Evolutionary conservation across 352 stramenopile genomes (phyloP), one percentile per base, ranked within the genome.

Genomic region (Pythium aristosporum): DNA sequence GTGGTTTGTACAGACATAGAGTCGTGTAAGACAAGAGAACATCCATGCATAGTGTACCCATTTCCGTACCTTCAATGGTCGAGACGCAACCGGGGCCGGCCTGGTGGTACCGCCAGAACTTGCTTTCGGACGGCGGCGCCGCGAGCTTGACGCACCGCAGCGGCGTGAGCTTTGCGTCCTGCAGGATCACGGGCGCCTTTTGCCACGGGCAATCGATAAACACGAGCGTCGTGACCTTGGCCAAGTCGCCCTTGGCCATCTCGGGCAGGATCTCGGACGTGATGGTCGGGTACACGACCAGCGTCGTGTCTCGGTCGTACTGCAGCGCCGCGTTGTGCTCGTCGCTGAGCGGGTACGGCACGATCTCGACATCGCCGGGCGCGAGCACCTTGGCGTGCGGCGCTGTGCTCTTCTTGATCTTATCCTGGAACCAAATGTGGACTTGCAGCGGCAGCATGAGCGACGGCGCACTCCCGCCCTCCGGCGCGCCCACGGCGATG

Each of bases 171-270:
- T 72, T 74, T 4, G 77, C 61, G 56, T 94, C 72, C 25, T 79
- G 71, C 53, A 88, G 65, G 46, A 96, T 91, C n/a, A 79, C 75
- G 0, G 85, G 83, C 23, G 84, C 87, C 58, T 96, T 96, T 43
- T 96, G 85, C 87, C 87, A 96, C 32, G 87, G 85, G 54, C 76
- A 91, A 63, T 96, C 87, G 58, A 96, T 96, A 56, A 96, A 96
- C 50, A 96, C 83, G 30, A 96, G 70, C 53, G 76, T 92, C 36
- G 73, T 72, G 39, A 90, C 67, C 32, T 75, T 71, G 48, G 63
- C 62, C 39, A 96, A 77, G 44, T 90, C 73, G n/a, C 89, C 76
- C 3, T 49, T 34, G 15, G 62, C 77, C 37, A 94, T 75, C 34
- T 90, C 72, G 1, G 74, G 73, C 44, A 96, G 74, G 25, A 78